Conservation (phyloP, 768 basidiomycete genomes). For the Tricholoma terreum region DNA sequence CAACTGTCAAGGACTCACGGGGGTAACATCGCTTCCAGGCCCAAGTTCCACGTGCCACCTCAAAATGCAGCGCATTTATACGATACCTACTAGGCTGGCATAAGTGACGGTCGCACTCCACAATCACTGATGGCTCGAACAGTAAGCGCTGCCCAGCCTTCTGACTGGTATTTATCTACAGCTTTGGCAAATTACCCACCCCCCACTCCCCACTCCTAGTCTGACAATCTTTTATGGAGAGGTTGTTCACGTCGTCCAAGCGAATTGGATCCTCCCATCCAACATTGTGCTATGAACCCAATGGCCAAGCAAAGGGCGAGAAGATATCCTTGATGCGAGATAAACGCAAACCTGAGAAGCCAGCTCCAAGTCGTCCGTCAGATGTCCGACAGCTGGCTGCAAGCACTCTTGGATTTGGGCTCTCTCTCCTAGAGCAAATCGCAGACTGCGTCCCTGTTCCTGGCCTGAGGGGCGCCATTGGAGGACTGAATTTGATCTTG, state of each 20-base stretch:
- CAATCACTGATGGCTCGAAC: no score
- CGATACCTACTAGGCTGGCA: no score
- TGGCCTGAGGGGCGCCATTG: slow-evolving; percentile 10
- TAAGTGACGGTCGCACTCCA: no score
- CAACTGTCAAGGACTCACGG: no score
- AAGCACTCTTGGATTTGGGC: slow-evolving; percentile 12
- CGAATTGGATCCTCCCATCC: neutral
- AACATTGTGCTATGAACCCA: neutral
- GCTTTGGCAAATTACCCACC: no score
- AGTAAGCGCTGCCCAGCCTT: no score
- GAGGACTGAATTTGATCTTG: slow-evolving; percentile 6
- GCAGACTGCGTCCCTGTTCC: slow-evolving; percentile 15
- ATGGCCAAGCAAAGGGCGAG: neutral
- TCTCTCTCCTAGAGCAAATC: slow-evolving; percentile 14
- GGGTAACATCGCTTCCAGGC: no score
- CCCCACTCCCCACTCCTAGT: no score
- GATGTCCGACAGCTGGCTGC: slow-evolving; percentile 6
- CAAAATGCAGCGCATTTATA: no score
- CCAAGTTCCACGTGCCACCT: no score
- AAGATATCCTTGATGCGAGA: neutral
- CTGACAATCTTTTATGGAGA: no score
- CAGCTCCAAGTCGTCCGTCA: neutral
- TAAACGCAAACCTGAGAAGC: neutral
- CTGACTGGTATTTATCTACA: no score
- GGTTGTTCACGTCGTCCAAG: neutral